A percentile compares a stretch with the other conserved stretches of the same genome.
These are phyloP conservation scores for Beta lomatogona DNA, from an alignment of 179 eudicot species.

Conservation along the genomic window DNA sequence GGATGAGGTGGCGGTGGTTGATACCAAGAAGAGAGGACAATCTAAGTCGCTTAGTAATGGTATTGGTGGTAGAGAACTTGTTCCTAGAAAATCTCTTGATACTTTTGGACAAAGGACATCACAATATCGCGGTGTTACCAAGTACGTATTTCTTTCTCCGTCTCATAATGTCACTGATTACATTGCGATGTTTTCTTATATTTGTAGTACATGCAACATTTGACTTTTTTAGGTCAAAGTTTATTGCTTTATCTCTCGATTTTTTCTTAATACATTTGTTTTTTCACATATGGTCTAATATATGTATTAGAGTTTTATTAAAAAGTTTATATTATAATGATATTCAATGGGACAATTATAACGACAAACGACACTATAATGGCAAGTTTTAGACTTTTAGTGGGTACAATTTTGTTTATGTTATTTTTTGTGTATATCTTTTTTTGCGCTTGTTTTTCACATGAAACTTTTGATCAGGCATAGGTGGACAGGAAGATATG, in stretches of 20 bases:
- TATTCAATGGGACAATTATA: too few species aligned
- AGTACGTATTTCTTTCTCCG: slow-evolving; percentile 25
- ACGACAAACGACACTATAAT: too few species aligned
- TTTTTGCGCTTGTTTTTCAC: background rate
- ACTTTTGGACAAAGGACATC: slow-evolving; percentile 84
- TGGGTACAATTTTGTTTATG: background rate
- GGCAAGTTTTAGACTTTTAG: background rate
- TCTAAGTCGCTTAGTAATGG: slow-evolving; percentile 1
- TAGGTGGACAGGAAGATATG: slow-evolving; percentile 88
- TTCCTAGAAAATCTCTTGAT: slow-evolving; percentile 58
- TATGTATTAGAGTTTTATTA: too few species aligned
- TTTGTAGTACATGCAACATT: too few species aligned
- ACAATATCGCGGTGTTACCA: slow-evolving; percentile 78
- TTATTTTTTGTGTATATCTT: background rate
- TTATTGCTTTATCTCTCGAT: too few species aligned
- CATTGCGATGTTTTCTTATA: too few species aligned
- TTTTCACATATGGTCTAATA: too few species aligned
- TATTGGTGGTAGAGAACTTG: slow-evolving; percentile 26
- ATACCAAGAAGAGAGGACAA: slow-evolving; percentile 32
- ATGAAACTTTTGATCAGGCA: slow-evolving; percentile 41
- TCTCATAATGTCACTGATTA: background rate
- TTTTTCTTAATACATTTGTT: too few species aligned
- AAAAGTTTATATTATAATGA: too few species aligned
- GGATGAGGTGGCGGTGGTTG: slow-evolving; percentile 13
- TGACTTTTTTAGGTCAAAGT: too few species aligned